Evolutionary conservation across 805 yeast species (phyloP), one percentile per base, ranked within the genome.

Genomic region (Phaffomyces thermotolerans): DNA sequence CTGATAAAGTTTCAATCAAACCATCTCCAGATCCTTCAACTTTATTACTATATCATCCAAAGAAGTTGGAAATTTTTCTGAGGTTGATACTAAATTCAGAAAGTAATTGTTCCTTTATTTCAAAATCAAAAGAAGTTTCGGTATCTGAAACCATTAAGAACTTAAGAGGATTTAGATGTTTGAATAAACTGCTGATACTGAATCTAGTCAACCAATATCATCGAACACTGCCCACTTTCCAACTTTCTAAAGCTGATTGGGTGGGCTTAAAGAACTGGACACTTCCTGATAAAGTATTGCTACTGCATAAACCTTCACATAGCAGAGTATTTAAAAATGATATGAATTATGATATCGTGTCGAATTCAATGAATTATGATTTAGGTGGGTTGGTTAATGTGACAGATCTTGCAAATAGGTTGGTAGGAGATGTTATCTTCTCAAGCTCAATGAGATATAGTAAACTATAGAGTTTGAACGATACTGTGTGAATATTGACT

Each of bases 21-120:
- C 52, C 51, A 12, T 49, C 51, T 5, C 52, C 52, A 20, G 34
- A 36, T 6, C 9, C 17, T 6, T 39, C 50, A 6, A 17, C 24
- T n/a, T 10, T 45, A 2, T 15, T 44, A 18, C 30, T 49, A 17
- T 49, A 46, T 30, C 42, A 49, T 37, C 50, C 50, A 24, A 32
- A 22, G 4, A 15, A 13, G 6, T 15, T 46, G 6, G 27, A 25
- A 25, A 17, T 8, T 6, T 46, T 42, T 15, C 22, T 46, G 6
- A 40, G 31, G 22, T 9, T 14, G n/a, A 20, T 37, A 6, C 34
- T 48, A 13, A 25, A 10, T 6, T n/a, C 15, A 2, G 33, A 44
- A 15, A 35, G 24, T 17, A 39, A 36, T 12, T 36, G 33, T 15
- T 34, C 32, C 3, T 32, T 41, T 32, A 40, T 35, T 6, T 24